Evolutionary conservation across 148 eudicot genomes (phyloP).

Genomic region (Silene conica): DNA sequence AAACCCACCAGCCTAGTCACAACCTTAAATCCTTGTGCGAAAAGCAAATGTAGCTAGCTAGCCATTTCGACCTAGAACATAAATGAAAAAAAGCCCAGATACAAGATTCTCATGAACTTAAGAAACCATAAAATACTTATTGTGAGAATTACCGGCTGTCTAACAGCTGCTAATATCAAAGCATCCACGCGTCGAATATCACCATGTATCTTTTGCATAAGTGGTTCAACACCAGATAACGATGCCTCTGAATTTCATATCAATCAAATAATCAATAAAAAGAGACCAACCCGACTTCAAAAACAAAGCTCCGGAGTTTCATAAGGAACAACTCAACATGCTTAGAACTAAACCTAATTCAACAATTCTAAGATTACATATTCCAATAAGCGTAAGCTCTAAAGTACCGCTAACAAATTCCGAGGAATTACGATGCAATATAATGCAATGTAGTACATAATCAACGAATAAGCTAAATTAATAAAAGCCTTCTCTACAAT

Average conservation of each 20-base stretch:
- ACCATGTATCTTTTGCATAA: constrained; percentile 89
- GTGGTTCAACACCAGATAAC: constrained; percentile 92
- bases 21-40: too few relatives aligned
- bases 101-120: not conserved
- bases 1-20: too few relatives aligned
- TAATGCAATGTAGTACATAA: too few relatives aligned
- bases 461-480: not conserved
- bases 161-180: constrained; percentile 86
- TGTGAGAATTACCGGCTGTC: constrained; percentile 69
- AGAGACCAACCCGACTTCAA: not conserved
- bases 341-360: not conserved
- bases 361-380: not conserved
- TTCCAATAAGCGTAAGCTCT: not conserved
- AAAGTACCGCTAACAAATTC: not conserved
- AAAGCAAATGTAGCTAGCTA: too few relatives aligned
- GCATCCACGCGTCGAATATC: constrained; percentile 93
- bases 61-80: not conserved
- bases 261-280: constrained; percentile 17
- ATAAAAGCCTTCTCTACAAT: too few relatives aligned
- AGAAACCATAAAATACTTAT: constrained; percentile 2
- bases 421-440: too few relatives aligned
- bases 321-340: not conserved
- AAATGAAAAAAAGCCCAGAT: not conserved
- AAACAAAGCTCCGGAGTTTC: not conserved
- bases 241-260: constrained; percentile 68